A percentile compares a stretch with the other conserved stretches of the same genome.
phyloP scores from a whole-genome alignment of 768 basidiomycete genomes.

The Gloeophyllum trabeum region DNA sequence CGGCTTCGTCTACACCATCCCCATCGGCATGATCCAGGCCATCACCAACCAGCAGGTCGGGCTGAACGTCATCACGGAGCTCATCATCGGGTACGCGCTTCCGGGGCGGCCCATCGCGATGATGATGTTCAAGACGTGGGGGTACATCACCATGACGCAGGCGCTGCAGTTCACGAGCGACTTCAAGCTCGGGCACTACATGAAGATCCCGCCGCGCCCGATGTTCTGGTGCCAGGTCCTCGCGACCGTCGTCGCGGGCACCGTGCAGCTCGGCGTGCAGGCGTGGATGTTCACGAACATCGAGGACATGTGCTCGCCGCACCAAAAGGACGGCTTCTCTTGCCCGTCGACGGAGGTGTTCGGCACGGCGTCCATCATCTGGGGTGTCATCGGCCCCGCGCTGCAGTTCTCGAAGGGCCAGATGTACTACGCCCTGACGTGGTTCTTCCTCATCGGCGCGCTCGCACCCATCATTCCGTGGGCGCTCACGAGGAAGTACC shows the following conservation, averaged over 20 bases:
- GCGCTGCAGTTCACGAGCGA: conserved; percentile 62
- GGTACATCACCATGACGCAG: conserved; percentile 61
- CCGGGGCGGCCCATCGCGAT: conserved; percentile 72
- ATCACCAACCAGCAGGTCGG: conserved; percentile 77
- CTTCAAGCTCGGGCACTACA: conserved; percentile 66
- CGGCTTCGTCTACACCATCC: conserved; percentile 35
- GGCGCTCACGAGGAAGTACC: conserved; percentile 21
- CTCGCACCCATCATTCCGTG: conserved; percentile 21
- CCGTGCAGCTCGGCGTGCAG: conserved; percentile 67
- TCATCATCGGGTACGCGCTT: conserved; percentile 70
- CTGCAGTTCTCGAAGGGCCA: conserved; percentile 23
- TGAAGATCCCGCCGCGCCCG: conserved; percentile 61
- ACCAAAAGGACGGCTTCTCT: conserved; percentile 53
- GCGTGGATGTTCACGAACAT: conserved; percentile 70
- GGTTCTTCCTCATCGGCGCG: conserved; percentile 35
- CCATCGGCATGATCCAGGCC: conserved; percentile 50
- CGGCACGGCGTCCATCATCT: conserved; percentile 67
- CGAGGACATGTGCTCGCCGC: conserved; percentile 39
- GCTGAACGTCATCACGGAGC: conserved; percentile 68
- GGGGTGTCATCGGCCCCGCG: conserved; percentile 32
- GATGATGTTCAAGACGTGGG: conserved; percentile 84
- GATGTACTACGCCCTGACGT: conserved; percentile 24
- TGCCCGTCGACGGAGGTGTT: conserved; percentile 66
- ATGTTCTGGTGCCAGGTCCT: conserved; percentile 69
- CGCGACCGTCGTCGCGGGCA: conserved; percentile 58